These are phyloP conservation scores for Ustilago tritici DNA, from an alignment of 1,284 basidiomycete genomes.

Conservation along the genomic window DNA sequence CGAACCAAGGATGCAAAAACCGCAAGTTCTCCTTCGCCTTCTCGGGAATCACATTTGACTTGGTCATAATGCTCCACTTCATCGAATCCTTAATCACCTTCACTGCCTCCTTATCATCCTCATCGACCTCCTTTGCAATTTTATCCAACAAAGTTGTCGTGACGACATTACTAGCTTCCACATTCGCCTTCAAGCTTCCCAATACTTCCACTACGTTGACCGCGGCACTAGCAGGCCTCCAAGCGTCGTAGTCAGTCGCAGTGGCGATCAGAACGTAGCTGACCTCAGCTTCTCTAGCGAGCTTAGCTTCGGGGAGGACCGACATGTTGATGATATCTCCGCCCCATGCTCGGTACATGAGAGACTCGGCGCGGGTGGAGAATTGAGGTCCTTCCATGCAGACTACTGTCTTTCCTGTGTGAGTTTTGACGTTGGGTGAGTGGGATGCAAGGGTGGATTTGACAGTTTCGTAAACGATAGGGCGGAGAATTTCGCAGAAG, in stretches of 20 bases:
- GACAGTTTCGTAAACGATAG: constrained; percentile 53
- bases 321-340: constrained; percentile 79
- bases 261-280: constrained; percentile 70
- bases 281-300: constrained; percentile 93
- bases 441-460: constrained; percentile 38
- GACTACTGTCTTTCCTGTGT: constrained; percentile 85
- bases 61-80: constrained; percentile 78
- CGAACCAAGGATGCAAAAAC: constrained; percentile 76
- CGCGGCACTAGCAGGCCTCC: constrained; percentile 79
- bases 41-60: constrained; percentile 75
- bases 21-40: constrained; percentile 80
- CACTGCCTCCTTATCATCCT: constrained; percentile 52
- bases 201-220: constrained; percentile 91
- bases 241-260: constrained; percentile 71
- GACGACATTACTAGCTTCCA: constrained; percentile 79
- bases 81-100: constrained; percentile 55
- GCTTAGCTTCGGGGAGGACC: constrained; percentile 92
- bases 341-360: constrained; percentile 93
- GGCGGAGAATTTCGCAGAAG: constrained; percentile 59
- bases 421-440: constrained; percentile 68
- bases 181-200: constrained; percentile 86
- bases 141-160: constrained; percentile 82
- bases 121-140: constrained; percentile 73
- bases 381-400: constrained; percentile 98
- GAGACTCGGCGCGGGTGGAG: constrained; percentile 90